Evolutionary conservation across 2,329 filamentous ascomycete genomes (phyloP).

Genomic region (Fusarium pseudocircinatum): DNA sequence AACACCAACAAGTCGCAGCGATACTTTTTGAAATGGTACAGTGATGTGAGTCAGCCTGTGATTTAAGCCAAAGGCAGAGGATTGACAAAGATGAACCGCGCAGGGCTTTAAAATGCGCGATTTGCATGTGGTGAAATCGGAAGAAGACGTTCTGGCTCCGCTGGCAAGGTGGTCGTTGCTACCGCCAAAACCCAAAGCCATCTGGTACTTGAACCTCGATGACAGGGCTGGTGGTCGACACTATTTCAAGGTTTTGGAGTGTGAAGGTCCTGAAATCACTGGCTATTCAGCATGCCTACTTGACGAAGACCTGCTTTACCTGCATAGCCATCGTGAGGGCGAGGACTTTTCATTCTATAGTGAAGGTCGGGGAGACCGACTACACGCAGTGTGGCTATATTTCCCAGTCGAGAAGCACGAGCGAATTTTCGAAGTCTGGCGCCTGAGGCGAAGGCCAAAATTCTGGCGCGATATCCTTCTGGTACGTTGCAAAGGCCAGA

Average conservation of each 20-base stretch:
- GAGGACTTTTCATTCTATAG: background rate
- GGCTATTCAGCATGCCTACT: constrained; percentile 13
- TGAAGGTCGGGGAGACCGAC: background rate
- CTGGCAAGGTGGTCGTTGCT: constrained; percentile 4
- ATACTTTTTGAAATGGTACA: background rate
- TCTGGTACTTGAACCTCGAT: constrained; percentile 1
- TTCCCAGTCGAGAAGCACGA: background rate
- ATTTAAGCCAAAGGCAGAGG: too few species aligned
- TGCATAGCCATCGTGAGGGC: background rate
- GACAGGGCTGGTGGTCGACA: background rate
- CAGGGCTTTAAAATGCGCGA: constrained; percentile 12
- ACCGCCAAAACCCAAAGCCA: background rate
- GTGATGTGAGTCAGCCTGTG: background rate
- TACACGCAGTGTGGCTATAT: constrained; percentile 9
- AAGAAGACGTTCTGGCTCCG: background rate
- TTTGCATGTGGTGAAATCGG: background rate
- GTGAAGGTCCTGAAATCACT: background rate
- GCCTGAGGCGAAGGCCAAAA: background rate
- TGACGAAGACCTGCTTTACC: constrained; percentile 4
- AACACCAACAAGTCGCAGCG: background rate
- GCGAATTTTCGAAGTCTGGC: constrained; percentile 9
- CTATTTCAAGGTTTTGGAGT: background rate
- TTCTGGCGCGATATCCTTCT: constrained; percentile 12
- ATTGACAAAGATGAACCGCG: background rate
- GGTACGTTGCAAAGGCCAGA: background rate